Evolutionary conservation across 441 rosid species (phyloP).

Genomic region (Pelargonium myrrhifolium): DNA sequence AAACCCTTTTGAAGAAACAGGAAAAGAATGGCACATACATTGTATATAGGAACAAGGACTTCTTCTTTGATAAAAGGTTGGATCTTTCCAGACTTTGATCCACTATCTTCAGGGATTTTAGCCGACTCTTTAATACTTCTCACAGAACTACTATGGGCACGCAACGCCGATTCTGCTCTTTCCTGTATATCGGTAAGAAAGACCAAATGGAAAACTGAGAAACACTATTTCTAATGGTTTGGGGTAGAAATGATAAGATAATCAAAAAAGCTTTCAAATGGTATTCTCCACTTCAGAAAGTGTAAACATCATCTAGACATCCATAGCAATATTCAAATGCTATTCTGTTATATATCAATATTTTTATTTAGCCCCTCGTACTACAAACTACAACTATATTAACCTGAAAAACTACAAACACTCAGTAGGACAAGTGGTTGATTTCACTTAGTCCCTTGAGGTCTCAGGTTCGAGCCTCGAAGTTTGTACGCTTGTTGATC

Average conservation of each 20-base stretch:
- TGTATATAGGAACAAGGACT: conserved; percentile 64
- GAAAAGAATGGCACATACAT: conserved; percentile 37
- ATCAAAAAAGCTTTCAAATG: conserved; percentile 1
- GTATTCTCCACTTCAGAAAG: too few species aligned
- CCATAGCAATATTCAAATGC: too few species aligned
- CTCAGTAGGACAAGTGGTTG: too few species aligned
- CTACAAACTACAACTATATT: too few species aligned
- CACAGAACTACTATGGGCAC: conserved; percentile 91
- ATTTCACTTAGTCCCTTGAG: too few species aligned
- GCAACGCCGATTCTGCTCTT: conserved; percentile 73
- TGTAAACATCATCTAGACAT: too few species aligned
- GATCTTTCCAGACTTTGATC: conserved; percentile 42
- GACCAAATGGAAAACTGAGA: not conserved
- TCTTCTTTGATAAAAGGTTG: conserved; percentile 81
- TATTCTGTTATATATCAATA: too few species aligned
- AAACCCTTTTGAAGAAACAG: conserved; percentile 12
- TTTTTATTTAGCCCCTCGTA: too few species aligned
- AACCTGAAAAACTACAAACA: too few species aligned
- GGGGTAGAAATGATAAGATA: not conserved
- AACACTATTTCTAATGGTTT: not conserved
- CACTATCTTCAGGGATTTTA: conserved; percentile 44
- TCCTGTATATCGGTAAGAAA: conserved; percentile 43
- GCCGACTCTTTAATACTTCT: conserved; percentile 40
- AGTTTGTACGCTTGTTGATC: too few species aligned
- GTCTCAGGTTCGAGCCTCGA: too few species aligned